Percentiles rank a stretch among this genome's conserved stretches.
These are phyloP conservation scores for Leptomonas seymouri DNA, from an alignment of 208 protist species.

Conservation along the genomic window DNA sequence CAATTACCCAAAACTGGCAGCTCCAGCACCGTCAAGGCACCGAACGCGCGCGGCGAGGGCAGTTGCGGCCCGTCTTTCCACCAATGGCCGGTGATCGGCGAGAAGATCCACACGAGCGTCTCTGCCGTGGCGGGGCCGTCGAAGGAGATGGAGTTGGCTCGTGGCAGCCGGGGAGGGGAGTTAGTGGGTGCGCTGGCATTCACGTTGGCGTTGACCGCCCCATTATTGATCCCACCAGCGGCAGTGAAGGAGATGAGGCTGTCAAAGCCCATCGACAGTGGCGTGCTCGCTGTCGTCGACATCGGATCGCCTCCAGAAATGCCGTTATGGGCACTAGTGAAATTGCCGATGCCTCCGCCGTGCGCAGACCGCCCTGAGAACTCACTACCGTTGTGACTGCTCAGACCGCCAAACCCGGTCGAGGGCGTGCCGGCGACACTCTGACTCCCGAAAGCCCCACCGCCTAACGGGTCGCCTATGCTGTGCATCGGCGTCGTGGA, in stretches of 20 bases:
- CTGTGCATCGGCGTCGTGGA: slow-evolving; percentile 33
- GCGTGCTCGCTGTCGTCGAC: background rate
- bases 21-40: slow-evolving; percentile 35
- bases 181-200: slow-evolving; percentile 18
- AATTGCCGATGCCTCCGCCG: background rate
- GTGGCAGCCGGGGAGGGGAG: slow-evolving; percentile 26
- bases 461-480: background rate
- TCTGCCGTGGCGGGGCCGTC: slow-evolving; percentile 31
- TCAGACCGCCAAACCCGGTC: background rate
- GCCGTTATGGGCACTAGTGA: background rate
- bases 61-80: slow-evolving; percentile 28
- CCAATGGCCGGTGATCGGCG: slow-evolving; percentile 37
- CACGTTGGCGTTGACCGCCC: background rate
- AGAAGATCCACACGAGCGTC: slow-evolving; percentile 56
- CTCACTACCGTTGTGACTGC: background rate
- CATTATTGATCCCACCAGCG: background rate
- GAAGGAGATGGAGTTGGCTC: slow-evolving; percentile 20
- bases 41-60: slow-evolving; percentile 49
- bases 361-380: no score
- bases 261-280: background rate
- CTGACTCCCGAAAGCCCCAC: background rate
- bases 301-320: background rate
- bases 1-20: slow-evolving; percentile 40
- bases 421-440: slow-evolving; percentile 7
- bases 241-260: slow-evolving; percentile 8